phyloP scores from a whole-genome alignment of 805 yeast species.

The Ogataea corticis region DNA sequence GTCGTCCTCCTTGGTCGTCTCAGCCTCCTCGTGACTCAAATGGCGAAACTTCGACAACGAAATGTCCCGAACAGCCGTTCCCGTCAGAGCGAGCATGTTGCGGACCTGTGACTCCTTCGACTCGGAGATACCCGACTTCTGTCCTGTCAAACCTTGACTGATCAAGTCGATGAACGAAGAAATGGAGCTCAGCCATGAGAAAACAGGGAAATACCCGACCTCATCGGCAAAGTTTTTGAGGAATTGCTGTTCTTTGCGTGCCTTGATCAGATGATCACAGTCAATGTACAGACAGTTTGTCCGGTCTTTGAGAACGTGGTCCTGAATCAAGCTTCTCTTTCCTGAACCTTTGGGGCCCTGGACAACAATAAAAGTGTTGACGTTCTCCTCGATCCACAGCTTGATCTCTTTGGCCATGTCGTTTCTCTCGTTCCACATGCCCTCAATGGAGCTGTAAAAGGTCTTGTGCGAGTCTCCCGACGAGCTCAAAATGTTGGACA shows the following conservation, averaged over 20 bases:
- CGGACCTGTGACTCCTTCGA: constrained; percentile 78
- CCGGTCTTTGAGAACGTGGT: constrained; percentile 61
- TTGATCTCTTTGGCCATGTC: constrained; percentile 67
- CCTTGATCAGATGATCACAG: constrained; percentile 72
- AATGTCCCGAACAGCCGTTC: constrained; percentile 71
- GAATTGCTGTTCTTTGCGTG: constrained; percentile 72
- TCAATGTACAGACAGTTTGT: constrained; percentile 68
- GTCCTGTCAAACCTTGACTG: constrained; percentile 90
- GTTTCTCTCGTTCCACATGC: constrained; percentile 67
- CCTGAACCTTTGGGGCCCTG: constrained; percentile 98
- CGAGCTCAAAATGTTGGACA: constrained; percentile 24
- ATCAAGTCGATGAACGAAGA: constrained; percentile 80
- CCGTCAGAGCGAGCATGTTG: constrained; percentile 71
- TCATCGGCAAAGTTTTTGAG: constrained; percentile 69
- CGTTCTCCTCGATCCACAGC: constrained; percentile 83
- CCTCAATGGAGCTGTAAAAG: constrained; percentile 24
- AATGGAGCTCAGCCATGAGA: constrained; percentile 85
- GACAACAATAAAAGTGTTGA: constrained; percentile 85
- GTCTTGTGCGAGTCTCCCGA: constrained; percentile 14
- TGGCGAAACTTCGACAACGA: constrained; percentile 45
- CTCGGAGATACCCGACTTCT: constrained; percentile 86
- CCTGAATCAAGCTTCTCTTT: constrained; percentile 73
- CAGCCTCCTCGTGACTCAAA: constrained; percentile 27
- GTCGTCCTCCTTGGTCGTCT: constrained; percentile 64
- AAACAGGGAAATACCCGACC: constrained; percentile 89